Evolutionary conservation across 371 early-diverging fungal species (phyloP), one percentile per base, ranked within the genome.

Genomic region (Syncephalastrum monosporum): DNA sequence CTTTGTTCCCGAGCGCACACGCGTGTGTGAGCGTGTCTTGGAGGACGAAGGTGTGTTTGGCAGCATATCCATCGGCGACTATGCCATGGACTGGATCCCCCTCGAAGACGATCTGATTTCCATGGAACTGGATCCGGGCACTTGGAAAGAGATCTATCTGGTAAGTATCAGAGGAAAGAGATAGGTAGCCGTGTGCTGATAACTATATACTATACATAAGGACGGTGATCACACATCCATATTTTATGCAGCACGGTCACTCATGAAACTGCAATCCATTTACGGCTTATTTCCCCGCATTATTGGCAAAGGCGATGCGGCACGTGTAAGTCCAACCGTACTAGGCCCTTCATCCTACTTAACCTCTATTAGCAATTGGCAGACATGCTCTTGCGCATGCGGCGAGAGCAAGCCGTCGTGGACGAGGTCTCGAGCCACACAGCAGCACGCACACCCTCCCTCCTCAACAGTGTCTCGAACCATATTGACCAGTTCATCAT

Each of bases 21-120:
- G 92, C 56, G 70, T 95, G 5, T 93, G 95, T 68, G 93, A 95
- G 61, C 84, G 89, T 21, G 84, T 94, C 8, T 73, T 96, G 42
- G 96, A 94, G 71, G 93, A 95, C 50, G 88, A 88, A 49, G 95
- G 95, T 4, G 94, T 96, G 0, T 84, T 87, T 66, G 95, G 94
- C 17, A 91, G 91, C 63, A 83, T 96, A 10, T 78, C 85, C 0
- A 74, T 96, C 53, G 90, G 90, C 4, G 94, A 94, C 64, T 94
- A 85, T 72, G 88, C 90, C 46, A 71, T 98, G 79, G 96, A 96
- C 58, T 73, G 93, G 59, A 84, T 98, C 15, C 94, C 95, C 0
- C 81, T 94, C 60, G 98, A 95, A 59, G 87, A 86, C 44, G 96
- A 98, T 67, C 62, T 96, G 44, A 75, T 93, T n/a, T 92, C 94